Evolutionary conservation across 805 yeast genomes (phyloP).

Genomic region (Starmerella scarabaei): DNA sequence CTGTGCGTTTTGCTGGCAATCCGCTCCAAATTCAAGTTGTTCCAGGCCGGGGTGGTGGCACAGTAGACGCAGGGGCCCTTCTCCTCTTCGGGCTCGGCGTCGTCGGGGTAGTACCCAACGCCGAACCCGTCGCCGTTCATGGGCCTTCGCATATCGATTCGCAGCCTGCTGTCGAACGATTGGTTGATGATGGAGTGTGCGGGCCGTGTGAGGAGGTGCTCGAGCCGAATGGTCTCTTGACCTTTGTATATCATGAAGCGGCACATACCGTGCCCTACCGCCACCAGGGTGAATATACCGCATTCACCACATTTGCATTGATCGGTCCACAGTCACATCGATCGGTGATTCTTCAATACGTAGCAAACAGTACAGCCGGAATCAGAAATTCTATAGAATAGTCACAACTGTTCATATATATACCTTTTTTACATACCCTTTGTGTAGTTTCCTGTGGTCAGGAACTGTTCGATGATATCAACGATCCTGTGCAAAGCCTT

Average conservation of each 20-base stretch:
- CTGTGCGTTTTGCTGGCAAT: conserved; percentile 81
- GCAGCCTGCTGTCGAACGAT: conserved; percentile 76
- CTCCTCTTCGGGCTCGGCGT: conserved; percentile 37
- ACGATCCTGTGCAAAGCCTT: conserved; percentile 65
- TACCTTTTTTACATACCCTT: conserved; percentile 77
- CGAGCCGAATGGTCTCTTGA: conserved; percentile 70
- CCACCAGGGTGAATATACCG: not conserved
- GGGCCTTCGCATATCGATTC: conserved; percentile 81
- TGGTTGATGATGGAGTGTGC: conserved; percentile 96
- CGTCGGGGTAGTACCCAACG: conserved; percentile 74
- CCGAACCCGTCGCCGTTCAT: conserved; percentile 98
- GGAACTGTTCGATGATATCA: conserved; percentile 56
- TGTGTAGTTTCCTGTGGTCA: conserved; percentile 70
- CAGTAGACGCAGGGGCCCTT: conserved; percentile 83
- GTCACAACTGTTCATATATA: too few species aligned
- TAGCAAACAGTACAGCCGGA: too few species aligned
- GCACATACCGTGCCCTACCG: conserved; percentile 45
- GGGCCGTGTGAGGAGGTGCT: conserved; percentile 81
- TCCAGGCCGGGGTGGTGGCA: conserved; percentile 94
- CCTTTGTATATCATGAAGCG: conserved; percentile 87
- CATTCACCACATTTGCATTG: not conserved
- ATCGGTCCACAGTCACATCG: too few species aligned
- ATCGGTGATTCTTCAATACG: too few species aligned
- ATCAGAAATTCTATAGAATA: too few species aligned
- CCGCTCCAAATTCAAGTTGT: conserved; percentile 76